Conservation (phyloP, 2,329 filamentous ascomycete genomes). For the Nannizziopsis arthrosporioides region DNA sequence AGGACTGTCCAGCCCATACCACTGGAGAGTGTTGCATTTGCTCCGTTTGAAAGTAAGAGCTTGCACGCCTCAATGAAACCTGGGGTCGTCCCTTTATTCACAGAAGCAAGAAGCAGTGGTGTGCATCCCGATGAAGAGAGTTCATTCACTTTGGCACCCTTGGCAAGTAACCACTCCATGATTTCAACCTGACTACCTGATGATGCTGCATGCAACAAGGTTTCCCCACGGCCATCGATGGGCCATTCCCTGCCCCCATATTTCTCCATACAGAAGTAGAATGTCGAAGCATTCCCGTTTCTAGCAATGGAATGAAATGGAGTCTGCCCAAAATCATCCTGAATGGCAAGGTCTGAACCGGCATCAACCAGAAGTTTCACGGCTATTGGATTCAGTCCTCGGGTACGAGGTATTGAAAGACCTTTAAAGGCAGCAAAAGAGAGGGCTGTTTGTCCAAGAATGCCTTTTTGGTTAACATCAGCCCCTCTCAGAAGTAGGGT, state of each 20-base stretch:
- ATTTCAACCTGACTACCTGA: background rate
- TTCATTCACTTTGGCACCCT: background rate
- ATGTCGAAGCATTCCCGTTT: background rate
- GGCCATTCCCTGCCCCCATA: background rate
- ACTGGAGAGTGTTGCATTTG: no score
- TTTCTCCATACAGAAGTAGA: background rate
- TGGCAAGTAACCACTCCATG: background rate
- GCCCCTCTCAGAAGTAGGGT: no score
- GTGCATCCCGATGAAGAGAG: background rate
- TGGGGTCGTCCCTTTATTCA: no score
- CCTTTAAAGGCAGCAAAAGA: no score
- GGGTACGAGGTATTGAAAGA: no score
- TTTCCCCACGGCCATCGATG: background rate
- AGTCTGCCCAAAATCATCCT: background rate
- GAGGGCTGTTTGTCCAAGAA: no score
- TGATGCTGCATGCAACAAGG: constrained; percentile 1
- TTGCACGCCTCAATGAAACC: no score
- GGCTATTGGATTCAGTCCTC: background rate
- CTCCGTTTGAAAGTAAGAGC: no score
- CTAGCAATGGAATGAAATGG: background rate
- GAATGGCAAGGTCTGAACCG: background rate
- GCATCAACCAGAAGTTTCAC: background rate
- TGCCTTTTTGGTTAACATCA: no score
- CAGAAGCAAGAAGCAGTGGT: no score
- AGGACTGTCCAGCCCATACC: no score